These are phyloP conservation scores for Suillus luteus DNA, from an alignment of 768 basidiomycete genomes.

Conservation along the genomic window DNA sequence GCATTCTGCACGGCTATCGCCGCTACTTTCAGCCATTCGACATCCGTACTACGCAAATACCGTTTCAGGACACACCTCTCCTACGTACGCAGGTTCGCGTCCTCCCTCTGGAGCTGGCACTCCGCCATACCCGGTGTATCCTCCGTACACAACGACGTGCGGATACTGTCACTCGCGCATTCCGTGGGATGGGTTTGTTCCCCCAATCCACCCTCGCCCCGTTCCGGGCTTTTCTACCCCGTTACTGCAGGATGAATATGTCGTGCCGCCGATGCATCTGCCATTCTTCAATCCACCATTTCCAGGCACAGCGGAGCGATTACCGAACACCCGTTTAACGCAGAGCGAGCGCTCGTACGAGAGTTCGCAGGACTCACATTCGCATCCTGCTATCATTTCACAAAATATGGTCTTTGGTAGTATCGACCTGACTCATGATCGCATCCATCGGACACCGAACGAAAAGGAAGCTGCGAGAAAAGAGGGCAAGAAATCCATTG, in stretches of 20 bases:
- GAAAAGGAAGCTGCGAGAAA: constrained; percentile 6
- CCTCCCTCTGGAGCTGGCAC: constrained; percentile 32
- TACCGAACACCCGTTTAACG: neutral
- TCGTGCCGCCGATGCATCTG: neutral
- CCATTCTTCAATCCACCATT: neutral
- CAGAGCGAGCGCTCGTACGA: neutral
- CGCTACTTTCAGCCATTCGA: constrained; percentile 26
- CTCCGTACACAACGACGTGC: constrained; percentile 34
- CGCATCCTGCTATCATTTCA: constrained; percentile 11
- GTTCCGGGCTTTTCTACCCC: constrained; percentile 9
- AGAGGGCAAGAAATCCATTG: constrained; percentile 19
- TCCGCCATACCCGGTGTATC: constrained; percentile 39
- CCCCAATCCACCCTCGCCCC: constrained; percentile 1
- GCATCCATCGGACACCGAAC: constrained; percentile 11
- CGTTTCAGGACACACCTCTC: constrained; percentile 28
- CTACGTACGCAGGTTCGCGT: constrained; percentile 22
- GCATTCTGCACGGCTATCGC: constrained; percentile 22
- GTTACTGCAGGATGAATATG: constrained; percentile 10
- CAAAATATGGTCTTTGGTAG: constrained; percentile 54
- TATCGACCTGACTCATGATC: constrained; percentile 32
- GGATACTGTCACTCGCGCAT: constrained; percentile 39
- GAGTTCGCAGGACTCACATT: neutral
- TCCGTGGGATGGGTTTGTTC: constrained; percentile 36
- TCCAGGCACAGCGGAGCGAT: neutral
- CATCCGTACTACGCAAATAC: constrained; percentile 23